phyloP scores from a whole-genome alignment of 1,139 yeast species.

The Trichomonascaceae sp. region DNA sequence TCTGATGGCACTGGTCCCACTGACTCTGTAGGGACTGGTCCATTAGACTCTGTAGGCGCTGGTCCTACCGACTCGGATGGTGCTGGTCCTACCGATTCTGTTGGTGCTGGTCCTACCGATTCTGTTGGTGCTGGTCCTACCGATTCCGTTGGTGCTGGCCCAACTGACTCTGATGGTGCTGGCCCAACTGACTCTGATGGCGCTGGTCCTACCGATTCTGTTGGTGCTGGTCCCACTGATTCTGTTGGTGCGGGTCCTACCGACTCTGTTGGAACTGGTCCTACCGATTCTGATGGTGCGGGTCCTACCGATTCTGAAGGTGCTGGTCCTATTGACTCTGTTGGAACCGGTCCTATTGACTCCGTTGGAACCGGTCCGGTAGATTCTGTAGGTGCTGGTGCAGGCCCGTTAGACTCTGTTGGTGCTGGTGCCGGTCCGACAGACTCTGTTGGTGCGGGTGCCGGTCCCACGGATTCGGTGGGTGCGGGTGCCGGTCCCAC shows the following conservation, averaged over 20 bases:
- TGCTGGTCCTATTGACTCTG: neutral
- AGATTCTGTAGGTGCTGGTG: neutral
- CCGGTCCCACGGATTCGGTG: neutral
- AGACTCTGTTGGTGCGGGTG: neutral
- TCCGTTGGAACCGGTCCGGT: neutral
- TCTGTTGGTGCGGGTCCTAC: neutral
- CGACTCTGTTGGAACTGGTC: neutral
- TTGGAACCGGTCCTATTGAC: neutral
- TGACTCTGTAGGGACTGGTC: too few species aligned
- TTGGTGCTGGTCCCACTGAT: neutral
- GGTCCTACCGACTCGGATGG: too few species aligned
- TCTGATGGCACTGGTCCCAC: too few species aligned
- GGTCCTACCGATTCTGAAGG: neutral
- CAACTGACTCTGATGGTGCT: neutral
- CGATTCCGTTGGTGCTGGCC: neutral
- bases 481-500: neutral
- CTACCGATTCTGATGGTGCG: neutral
- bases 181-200: neutral
- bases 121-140: neutral
- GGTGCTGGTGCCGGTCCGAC: neutral
- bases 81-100: too few species aligned
- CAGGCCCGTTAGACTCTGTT: neutral
- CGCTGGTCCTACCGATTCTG: neutral
- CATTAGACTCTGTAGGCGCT: too few species aligned
- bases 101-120: too few species aligned